phyloP scores from a whole-genome alignment of 805 yeast genomes.

The Yamadazyma endophytica region DNA sequence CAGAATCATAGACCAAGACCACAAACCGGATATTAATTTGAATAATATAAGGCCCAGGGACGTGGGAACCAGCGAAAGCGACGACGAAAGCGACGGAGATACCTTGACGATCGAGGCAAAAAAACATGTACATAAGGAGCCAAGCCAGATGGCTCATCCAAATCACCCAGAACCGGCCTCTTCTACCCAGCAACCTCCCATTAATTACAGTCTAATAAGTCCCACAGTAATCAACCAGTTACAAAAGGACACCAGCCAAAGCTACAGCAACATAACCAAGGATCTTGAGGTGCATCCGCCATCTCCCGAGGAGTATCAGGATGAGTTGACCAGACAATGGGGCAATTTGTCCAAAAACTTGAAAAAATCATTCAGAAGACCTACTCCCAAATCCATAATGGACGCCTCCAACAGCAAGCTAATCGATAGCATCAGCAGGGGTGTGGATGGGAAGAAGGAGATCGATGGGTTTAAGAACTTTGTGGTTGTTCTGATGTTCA shows the following conservation, averaged over 20 bases:
- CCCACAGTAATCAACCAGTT: conserved; percentile 16
- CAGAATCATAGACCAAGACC: conserved; percentile 33
- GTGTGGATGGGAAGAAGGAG: conserved; percentile 76
- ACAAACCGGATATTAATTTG: conserved; percentile 29
- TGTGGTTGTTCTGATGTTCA: conserved; percentile 63
- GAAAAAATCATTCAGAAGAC: conserved; percentile 67
- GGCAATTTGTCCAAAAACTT: conserved; percentile 49
- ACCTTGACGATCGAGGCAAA: no score
- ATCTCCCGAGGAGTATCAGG: conserved; percentile 59
- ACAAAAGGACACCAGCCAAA: no score
- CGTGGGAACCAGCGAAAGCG: conserved; percentile 8
- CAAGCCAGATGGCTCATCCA: not conserved
- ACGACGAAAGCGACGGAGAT: conserved; percentile 2
- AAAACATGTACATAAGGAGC: not conserved
- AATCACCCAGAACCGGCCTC: no score
- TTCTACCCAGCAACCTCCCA: no score
- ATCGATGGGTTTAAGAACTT: conserved; percentile 63
- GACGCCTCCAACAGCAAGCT: conserved; percentile 50
- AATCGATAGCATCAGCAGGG: conserved; percentile 70
- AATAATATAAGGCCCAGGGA: conserved; percentile 24
- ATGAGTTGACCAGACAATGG: conserved; percentile 66
- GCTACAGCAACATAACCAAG: conserved; percentile 14
- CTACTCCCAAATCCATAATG: conserved; percentile 63
- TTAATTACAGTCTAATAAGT: conserved; percentile 24
- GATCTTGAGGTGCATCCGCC: conserved; percentile 41